Percentiles rank a stretch among this genome's conserved stretches.
phyloP scores from a whole-genome alignment of 2,329 filamentous ascomycete species.

The Annulohypoxylon truncatum region DNA sequence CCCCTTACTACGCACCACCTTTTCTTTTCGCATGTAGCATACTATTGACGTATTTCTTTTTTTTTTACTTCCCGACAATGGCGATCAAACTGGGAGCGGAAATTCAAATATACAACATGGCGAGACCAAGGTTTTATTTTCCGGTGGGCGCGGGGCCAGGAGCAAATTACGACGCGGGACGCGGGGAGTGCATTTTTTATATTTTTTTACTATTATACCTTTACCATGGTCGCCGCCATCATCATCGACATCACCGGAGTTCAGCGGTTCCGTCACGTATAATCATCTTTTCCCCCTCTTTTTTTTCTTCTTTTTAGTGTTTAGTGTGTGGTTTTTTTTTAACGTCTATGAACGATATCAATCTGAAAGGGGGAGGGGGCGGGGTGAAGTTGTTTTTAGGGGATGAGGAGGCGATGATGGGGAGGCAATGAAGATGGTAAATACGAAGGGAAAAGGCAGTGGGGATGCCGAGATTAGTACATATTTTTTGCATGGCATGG shows the following conservation, averaged over 20 bases:
- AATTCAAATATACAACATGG: not conserved
- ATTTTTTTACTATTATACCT: too few relatives aligned
- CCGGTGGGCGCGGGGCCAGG: slow-evolving; percentile 27
- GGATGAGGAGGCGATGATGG: not conserved
- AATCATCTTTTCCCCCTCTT: too few relatives aligned
- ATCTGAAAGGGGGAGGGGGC: slow-evolving; percentile 14
- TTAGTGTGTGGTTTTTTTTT: not conserved
- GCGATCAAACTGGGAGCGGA: not conserved
- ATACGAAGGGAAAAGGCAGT: not conserved
- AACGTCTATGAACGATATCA: slow-evolving; percentile 37
- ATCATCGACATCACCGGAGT: slow-evolving; percentile 32
- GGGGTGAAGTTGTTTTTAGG: not conserved
- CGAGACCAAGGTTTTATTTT: slow-evolving; percentile 6
- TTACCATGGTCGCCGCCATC: not conserved
- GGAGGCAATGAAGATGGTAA: not conserved
- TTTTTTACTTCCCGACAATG: not conserved
- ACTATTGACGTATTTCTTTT: slow-evolving; percentile 1
- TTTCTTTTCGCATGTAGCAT: slow-evolving; percentile 38
- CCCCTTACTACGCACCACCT: too few relatives aligned
- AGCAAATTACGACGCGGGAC: slow-evolving; percentile 24
- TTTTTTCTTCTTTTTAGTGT: slow-evolving; percentile 27
- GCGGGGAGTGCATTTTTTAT: slow-evolving; percentile 10
- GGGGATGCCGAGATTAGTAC: not conserved
- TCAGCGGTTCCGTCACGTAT: slow-evolving; percentile 19
- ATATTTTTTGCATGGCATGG: too few relatives aligned